A percentile compares a stretch with the other conserved stretches of the same genome.
Conservation (phyloP, 2,329 filamentous ascomycete species). For the Pestalotiopsis sp. region DNA sequence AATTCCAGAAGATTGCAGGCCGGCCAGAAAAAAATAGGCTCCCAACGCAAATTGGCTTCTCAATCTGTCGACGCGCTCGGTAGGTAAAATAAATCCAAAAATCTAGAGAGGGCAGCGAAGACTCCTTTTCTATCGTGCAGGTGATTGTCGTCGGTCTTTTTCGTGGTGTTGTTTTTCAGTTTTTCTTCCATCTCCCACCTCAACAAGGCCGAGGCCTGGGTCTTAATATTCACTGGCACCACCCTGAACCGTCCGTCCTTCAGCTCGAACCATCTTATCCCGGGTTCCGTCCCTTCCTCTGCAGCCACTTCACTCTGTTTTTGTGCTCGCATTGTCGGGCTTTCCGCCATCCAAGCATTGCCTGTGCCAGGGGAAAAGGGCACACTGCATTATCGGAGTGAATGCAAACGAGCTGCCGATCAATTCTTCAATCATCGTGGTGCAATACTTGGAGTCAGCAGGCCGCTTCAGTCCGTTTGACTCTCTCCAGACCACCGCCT, state of each 20-base stretch:
- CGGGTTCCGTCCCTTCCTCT: neutral
- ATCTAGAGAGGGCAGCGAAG: neutral
- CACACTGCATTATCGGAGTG: neutral
- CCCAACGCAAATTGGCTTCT: neutral
- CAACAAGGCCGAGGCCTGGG: neutral
- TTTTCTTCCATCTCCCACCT: neutral
- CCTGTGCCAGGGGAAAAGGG: neutral
- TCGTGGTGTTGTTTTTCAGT: conserved; percentile 4
- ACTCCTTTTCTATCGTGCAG: conserved; percentile 3
- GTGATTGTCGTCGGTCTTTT: conserved; percentile 2
- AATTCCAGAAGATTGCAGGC: neutral
- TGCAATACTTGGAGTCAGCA: neutral
- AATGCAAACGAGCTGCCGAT: neutral
- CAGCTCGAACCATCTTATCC: neutral
- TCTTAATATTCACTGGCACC: neutral
- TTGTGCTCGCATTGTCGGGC: neutral
- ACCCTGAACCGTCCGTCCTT: neutral
- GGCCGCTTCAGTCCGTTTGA: neutral
- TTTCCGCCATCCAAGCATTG: neutral
- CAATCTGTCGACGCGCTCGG: neutral
- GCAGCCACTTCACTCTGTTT: neutral
- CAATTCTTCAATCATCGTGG: neutral
- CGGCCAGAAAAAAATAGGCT: neutral
- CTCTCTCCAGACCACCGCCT: neutral
- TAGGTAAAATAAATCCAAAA: neutral